phyloP scores from a whole-genome alignment of 345 rosid species.

The Eucalyptus curtisii region DNA sequence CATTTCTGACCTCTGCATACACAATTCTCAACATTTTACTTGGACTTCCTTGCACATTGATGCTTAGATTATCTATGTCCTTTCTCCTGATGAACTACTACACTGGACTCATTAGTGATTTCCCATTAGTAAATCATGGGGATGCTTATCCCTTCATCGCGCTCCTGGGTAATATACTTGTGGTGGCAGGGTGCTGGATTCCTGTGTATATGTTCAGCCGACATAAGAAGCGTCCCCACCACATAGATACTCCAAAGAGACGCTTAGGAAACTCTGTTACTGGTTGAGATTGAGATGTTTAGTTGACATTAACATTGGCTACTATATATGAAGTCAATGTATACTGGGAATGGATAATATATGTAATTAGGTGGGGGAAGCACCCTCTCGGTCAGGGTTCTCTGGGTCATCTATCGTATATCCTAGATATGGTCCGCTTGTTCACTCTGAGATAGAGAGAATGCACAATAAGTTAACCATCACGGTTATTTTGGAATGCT shows the following conservation, averaged over 20 bases:
- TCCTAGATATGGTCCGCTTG: neutral
- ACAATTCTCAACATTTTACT: neutral
- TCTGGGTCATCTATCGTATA: neutral
- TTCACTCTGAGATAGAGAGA: neutral
- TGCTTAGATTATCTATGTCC: neutral
- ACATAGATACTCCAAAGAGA: neutral
- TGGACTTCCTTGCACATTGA: neutral
- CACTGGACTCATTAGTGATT: neutral
- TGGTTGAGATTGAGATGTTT: neutral
- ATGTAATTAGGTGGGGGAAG: neutral
- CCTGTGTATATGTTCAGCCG: neutral
- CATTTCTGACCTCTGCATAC: neutral
- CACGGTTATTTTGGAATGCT: neutral
- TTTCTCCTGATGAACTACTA: neutral
- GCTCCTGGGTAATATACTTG: rapidly evolving
- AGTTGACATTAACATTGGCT: neutral
- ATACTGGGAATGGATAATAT: neutral
- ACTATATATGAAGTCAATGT: neutral
- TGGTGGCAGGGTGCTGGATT: neutral
- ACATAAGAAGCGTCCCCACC: neutral
- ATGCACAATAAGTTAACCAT: neutral
- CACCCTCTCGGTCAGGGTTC: too few species aligned
- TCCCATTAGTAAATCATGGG: rapidly evolving
- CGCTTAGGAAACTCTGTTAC: neutral
- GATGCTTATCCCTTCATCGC: rapidly evolving